These are phyloP conservation scores for Solanum etuberosum DNA, from an alignment of 257 asterid genomes.

Conservation along the genomic window DNA sequence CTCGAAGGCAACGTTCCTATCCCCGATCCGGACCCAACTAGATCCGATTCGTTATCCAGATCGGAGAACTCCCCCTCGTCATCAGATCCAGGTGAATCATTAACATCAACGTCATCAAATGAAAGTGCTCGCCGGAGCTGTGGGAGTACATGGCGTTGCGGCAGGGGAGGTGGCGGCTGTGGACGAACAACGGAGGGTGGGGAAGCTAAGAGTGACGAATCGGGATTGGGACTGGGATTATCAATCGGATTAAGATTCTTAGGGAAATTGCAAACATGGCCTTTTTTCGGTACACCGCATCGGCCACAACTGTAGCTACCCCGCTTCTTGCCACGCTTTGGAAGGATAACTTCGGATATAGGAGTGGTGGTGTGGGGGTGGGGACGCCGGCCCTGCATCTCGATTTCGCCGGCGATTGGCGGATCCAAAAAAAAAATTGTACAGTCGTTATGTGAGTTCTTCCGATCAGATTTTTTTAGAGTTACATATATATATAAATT, in stretches of 20 bases:
- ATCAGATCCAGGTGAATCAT: constrained; percentile 19
- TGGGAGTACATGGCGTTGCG: not conserved
- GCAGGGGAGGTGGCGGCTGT: not conserved
- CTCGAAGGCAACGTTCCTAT: constrained; percentile 29
- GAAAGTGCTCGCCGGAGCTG: constrained; percentile 60
- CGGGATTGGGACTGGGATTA: not conserved
- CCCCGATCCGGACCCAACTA: constrained; percentile 13
- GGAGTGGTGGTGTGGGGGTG: constrained; percentile 72
- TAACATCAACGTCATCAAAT: constrained; percentile 51
- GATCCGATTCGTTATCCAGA: constrained; percentile 36
- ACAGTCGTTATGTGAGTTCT: not conserved
- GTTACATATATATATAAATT: not conserved
- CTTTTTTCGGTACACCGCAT: constrained; percentile 82
- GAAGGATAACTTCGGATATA: constrained; percentile 32
- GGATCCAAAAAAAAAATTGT: not conserved
- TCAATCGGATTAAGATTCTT: not conserved
- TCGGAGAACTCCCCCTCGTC: not conserved
- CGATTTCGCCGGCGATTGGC: not conserved
- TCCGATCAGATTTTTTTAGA: not conserved
- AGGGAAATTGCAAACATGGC: constrained; percentile 45
- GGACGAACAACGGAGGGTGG: constrained; percentile 26
- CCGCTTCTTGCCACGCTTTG: constrained; percentile 48
- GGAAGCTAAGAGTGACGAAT: not conserved
- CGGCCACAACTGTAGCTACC: constrained; percentile 92
- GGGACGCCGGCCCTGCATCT: constrained; percentile 41